phyloP scores from a whole-genome alignment of 306 rosid species.

The Mimosa pudica region DNA sequence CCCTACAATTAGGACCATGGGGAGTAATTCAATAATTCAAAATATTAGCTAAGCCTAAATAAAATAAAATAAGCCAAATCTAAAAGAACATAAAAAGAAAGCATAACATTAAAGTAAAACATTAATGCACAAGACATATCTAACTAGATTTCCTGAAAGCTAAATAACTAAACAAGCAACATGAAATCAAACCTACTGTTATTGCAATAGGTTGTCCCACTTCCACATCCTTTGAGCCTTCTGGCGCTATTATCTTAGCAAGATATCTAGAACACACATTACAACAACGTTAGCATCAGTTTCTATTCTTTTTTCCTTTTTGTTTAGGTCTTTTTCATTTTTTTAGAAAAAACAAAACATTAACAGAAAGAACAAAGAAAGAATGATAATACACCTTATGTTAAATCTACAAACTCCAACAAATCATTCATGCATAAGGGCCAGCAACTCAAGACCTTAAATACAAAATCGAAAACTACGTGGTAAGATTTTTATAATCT shows the following conservation, averaged over 20 bases:
- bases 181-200: constrained; percentile 65
- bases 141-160: not conserved
- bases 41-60: not conserved
- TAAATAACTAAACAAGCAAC: constrained; percentile 28
- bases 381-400: constrained; percentile 18
- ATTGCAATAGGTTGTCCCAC: constrained; percentile 96
- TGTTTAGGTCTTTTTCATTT: not conserved
- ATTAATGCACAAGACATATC: not conserved
- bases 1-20: not conserved
- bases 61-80: not conserved
- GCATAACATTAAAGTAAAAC: not conserved
- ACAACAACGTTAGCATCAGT: constrained; percentile 10
- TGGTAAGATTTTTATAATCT: constrained; percentile 7
- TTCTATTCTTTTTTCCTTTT: not conserved
- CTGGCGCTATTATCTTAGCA: constrained; percentile 82
- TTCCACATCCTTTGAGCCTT: constrained; percentile 90
- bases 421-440: constrained; percentile 21
- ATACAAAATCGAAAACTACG: constrained; percentile 11
- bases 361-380: constrained; percentile 14
- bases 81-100: not conserved
- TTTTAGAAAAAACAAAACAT: constrained; percentile 8
- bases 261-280: constrained; percentile 64
- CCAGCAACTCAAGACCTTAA: constrained; percentile 13
- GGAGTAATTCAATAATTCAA: not conserved
- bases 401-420: constrained; percentile 21